Conservation (phyloP, 2,329 filamentous ascomycete genomes). For the Sordariomycetes sp. region DNA sequence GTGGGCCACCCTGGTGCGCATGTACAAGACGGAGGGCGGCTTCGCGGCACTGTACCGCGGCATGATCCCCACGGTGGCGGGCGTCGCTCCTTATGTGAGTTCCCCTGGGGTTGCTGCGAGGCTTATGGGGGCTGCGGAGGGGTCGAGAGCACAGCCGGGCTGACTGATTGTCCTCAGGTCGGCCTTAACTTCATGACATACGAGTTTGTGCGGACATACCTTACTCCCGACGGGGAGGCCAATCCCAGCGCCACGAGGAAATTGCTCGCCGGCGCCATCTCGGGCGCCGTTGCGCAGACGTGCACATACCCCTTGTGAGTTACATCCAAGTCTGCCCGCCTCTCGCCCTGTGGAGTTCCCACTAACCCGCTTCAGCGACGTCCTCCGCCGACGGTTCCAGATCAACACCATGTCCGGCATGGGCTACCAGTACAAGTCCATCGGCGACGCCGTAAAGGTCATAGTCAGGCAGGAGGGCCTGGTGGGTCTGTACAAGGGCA, state of each 20-base stretch:
- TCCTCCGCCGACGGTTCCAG: constrained; percentile 85
- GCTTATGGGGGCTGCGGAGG: background rate
- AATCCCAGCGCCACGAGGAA: constrained; percentile 73
- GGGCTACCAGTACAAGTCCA: constrained; percentile 87
- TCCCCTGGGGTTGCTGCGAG: background rate
- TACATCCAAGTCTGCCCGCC: background rate
- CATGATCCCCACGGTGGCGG: constrained; percentile 85
- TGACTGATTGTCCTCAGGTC: constrained; percentile 36
- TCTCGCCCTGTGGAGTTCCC: background rate
- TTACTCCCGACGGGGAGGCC: constrained; percentile 79
- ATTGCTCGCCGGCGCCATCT: constrained; percentile 78
- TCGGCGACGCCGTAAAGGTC: constrained; percentile 68
- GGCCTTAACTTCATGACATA: constrained; percentile 99
- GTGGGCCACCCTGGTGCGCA: constrained; percentile 68
- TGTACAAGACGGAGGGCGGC: constrained; percentile 90
- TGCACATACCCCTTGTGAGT: constrained; percentile 96
- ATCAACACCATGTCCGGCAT: constrained; percentile 99
- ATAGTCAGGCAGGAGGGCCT: constrained; percentile 79
- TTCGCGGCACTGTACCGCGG: constrained; percentile 79
- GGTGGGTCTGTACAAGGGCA: constrained; percentile 85
- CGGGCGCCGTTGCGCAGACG: constrained; percentile 92
- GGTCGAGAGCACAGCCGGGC: background rate
- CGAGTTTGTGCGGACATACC: constrained; percentile 68
- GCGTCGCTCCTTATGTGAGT: constrained; percentile 82
- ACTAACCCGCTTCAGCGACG: constrained; percentile 46